Evolutionary conservation across 2,329 filamentous ascomycete genomes (phyloP).

Genomic region (Lomentospora prolificans): DNA sequence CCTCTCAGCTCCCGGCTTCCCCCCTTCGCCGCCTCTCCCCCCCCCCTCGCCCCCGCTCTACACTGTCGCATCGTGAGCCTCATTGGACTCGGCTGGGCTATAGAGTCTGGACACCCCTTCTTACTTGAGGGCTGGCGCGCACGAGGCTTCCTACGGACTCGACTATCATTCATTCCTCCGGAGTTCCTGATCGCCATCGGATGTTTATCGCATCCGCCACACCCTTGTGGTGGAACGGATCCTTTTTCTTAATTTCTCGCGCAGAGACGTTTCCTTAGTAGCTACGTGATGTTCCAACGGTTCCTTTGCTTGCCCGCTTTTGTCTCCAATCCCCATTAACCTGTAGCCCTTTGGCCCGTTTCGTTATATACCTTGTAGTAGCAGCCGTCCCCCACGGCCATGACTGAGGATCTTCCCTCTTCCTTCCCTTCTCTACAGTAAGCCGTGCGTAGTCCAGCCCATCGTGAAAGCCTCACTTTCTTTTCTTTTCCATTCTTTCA

Average conservation of each 20-base stretch:
- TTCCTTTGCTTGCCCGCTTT: not conserved
- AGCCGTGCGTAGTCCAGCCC: not conserved
- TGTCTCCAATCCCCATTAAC: not conserved
- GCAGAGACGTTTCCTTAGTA: not conserved
- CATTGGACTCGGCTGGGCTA: not conserved
- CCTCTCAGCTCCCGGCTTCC: not conserved
- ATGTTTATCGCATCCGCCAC: slow-evolving; percentile 7
- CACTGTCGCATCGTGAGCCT: slow-evolving; percentile 1
- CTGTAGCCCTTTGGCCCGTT: not conserved
- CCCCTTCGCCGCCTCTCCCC: not conserved
- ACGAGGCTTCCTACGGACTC: no score
- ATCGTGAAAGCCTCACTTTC: not conserved
- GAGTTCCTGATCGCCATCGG: slow-evolving; percentile 8
- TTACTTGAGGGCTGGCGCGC: no score
- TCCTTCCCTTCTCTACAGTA: not conserved
- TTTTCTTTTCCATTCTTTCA: not conserved
- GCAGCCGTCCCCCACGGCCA: not conserved
- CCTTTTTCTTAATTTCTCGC: not conserved
- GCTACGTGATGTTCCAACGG: no score
- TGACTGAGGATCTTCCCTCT: not conserved
- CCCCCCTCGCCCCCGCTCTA: not conserved
- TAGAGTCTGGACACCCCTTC: not conserved
- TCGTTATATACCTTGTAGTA: slow-evolving; percentile 2
- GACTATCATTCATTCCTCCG: not conserved
- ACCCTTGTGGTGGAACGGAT: not conserved